Evolutionary conservation across 1,284 basidiomycete genomes (phyloP), one percentile per base, ranked within the genome.

Genomic region (Cryptococcus neoformans): DNA sequence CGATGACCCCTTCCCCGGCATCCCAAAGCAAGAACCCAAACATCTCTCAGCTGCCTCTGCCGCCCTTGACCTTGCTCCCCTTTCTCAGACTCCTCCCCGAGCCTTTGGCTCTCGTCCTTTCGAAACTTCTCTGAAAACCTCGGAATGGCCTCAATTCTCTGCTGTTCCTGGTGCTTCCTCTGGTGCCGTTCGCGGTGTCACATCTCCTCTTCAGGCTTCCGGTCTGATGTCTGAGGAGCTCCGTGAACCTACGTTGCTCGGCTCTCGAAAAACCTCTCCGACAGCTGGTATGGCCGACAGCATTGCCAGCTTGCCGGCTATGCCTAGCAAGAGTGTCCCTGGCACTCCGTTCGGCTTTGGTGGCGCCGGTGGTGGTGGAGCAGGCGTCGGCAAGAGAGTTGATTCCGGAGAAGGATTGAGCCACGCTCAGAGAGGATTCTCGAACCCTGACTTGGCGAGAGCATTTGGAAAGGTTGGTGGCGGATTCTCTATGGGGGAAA

Each of bases 131-230:
- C 63, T 75, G 69, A 90, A 90, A 72, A 82, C 87, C 1, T 92
- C 92, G 3, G 92, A 97, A 74, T 97, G 94, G 94, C 90, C 92
- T 45, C 90, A 89, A 71, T 96, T 92, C 76, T 82, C 84, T 53
- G 51, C 84, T 54, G 81, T 81, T 49, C 78, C 83, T 55, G 58
- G 54, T n/a, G 47, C 44, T 45, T 36, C 53, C 17, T 37, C 40
- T 37, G 46, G 51, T 37, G 44, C 57, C 17, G 83, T 55, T 14
- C 55, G 66, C 16, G 85, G 70, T 8, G 57, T 71, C 40, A 73
- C 72, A 16, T 74, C 73, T 8, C 72, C 72, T 80, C 79, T 57
- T 81, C 84, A 53, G 83, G 50, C 87, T 17, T 62, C 89, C 56
- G 80, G 80, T 41, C 71, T 87, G 54, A 83, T 83, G 51, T 70